phyloP scores from a whole-genome alignment of 495 filamentous ascomycete genomes.

The Cercophora sp. region DNA sequence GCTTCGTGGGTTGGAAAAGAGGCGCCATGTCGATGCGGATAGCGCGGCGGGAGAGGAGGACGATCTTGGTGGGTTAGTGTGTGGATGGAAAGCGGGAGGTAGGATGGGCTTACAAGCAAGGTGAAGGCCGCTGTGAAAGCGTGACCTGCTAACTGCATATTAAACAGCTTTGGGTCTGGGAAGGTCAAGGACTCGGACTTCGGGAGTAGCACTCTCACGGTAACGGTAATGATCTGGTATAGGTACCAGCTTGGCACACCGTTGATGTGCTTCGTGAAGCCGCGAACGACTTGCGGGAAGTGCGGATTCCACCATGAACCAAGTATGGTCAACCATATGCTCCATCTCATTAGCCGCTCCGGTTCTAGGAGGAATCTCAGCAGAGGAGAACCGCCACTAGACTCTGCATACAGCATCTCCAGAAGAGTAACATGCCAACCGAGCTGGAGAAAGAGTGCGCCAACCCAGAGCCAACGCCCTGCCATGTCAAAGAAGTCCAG shows the following conservation, averaged over 20 bases:
- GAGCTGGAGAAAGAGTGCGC: conserved; percentile 50
- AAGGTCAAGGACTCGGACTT: conserved; percentile 44
- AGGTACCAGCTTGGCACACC: conserved; percentile 67
- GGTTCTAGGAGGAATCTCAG: conserved; percentile 25
- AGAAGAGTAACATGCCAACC: conserved; percentile 47
- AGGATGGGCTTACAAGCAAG: conserved; percentile 55
- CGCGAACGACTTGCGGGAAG: conserved; percentile 59
- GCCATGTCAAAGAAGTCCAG: conserved; percentile 50
- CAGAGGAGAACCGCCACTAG: conserved; percentile 19
- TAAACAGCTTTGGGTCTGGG: conserved; percentile 36
- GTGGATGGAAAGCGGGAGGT: too few species aligned
- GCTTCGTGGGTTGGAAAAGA: conserved; percentile 43
- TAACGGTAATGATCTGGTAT: conserved; percentile 59
- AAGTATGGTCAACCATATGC: conserved; percentile 49
- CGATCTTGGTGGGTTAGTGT: too few species aligned
- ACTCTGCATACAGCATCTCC: conserved; percentile 23
- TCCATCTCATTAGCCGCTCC: conserved; percentile 41
- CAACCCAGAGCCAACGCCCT: conserved; percentile 48
- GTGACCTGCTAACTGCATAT: conserved; percentile 49
- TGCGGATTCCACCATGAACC: conserved; percentile 77
- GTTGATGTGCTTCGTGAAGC: conserved; percentile 58
- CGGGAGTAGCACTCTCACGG: conserved; percentile 52
- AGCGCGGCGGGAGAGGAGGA: conserved; percentile 43
- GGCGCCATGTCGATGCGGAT: conserved; percentile 55
- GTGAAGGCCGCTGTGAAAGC: conserved; percentile 52